A percentile compares a stretch with the other conserved stretches of the same genome.
Conservation (phyloP, 306 rosid genomes). For the Astragalus glycyphyllos region DNA sequence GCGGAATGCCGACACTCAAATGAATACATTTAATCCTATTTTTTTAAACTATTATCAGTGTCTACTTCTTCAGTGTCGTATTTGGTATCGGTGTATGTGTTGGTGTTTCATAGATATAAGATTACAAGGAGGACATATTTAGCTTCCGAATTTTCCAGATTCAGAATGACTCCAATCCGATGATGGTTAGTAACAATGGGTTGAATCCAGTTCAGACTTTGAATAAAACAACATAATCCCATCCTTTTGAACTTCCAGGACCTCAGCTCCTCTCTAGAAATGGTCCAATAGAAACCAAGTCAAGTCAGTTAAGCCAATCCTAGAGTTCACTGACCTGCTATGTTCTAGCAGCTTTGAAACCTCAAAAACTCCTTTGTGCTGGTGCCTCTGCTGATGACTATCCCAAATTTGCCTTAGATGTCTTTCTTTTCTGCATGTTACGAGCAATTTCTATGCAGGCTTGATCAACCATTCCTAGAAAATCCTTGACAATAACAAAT, state of each 20-base stretch:
- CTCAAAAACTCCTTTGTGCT: slow-evolving; percentile 39
- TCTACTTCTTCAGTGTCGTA: too few relatives aligned
- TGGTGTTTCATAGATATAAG: not conserved
- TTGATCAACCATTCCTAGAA: slow-evolving; percentile 85
- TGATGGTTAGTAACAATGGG: not conserved
- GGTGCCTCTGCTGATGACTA: slow-evolving; percentile 42
- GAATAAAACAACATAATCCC: slow-evolving; percentile 3
- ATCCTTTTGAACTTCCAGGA: slow-evolving; percentile 22
- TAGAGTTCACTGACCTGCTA: slow-evolving; percentile 56
- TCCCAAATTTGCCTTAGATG: slow-evolving; percentile 41
- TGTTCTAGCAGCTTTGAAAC: slow-evolving; percentile 55
- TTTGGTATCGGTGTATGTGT: too few relatives aligned
- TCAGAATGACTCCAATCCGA: slow-evolving; percentile 6
- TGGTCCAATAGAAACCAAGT: slow-evolving; percentile 35
- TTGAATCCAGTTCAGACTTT: slow-evolving; percentile 6
- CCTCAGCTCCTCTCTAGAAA: slow-evolving; percentile 2
- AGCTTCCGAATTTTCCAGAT: slow-evolving; percentile 25
- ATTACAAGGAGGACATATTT: slow-evolving; percentile 3
- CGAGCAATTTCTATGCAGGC: slow-evolving; percentile 82
- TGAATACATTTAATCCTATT: too few relatives aligned
- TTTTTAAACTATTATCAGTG: too few relatives aligned
- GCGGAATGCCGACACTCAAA: too few relatives aligned
- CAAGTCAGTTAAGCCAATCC: slow-evolving; percentile 49
- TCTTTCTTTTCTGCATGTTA: slow-evolving; percentile 66
- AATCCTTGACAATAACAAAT: slow-evolving; percentile 82